Percentiles rank a stretch among this genome's conserved stretches.
phyloP scores from a whole-genome alignment of 179 eudicot species.

The Spinacia oleracea region DNA sequence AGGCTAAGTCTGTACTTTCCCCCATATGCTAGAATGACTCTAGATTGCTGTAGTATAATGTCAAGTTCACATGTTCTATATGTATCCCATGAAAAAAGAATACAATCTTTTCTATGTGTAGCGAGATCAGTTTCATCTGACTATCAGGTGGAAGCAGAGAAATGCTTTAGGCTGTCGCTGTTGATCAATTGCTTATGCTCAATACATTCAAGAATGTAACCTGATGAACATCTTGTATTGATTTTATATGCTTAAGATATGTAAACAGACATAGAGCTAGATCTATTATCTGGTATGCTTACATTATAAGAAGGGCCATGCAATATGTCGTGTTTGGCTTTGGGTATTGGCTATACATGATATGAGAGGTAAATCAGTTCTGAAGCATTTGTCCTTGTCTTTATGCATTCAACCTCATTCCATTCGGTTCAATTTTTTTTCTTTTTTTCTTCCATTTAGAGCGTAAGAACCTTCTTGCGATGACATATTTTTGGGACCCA shows the following conservation, averaged over 20 bases:
- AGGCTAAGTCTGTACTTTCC: background rate
- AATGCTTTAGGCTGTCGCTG: background rate
- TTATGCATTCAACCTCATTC: background rate
- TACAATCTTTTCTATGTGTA: too few species aligned
- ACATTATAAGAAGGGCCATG: background rate
- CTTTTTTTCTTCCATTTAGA: constrained; percentile 3
- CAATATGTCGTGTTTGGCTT: background rate
- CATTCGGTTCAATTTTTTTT: background rate
- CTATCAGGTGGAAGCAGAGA: background rate
- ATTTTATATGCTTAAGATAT: background rate
- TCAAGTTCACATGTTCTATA: background rate
- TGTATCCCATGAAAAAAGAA: background rate
- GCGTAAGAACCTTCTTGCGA: background rate
- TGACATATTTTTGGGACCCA: constrained; percentile 4
- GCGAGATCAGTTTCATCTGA: background rate
- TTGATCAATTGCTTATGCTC: background rate
- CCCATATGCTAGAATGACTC: background rate
- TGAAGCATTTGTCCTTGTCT: background rate
- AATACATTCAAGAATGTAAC: background rate
- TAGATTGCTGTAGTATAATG: background rate
- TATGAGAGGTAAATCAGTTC: constrained; percentile 3
- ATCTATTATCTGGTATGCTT: background rate
- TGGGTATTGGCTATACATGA: background rate
- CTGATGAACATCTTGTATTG: background rate
- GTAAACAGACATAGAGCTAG: background rate